These are phyloP conservation scores for Acidiella bohemica DNA, from an alignment of 495 filamentous ascomycete species.

Conservation along the genomic window DNA sequence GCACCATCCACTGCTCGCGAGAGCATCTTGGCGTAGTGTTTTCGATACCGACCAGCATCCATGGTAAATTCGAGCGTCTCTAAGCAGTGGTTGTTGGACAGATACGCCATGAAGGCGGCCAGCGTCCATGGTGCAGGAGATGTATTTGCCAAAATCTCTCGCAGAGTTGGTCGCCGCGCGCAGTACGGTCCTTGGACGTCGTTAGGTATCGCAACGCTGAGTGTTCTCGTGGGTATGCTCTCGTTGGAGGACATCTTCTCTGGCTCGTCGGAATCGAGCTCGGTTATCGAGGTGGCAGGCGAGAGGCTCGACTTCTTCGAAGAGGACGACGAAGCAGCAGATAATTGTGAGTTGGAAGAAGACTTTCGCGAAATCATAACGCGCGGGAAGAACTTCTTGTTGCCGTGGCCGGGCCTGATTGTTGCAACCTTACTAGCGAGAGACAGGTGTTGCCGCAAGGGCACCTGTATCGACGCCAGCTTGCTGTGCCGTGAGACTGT, in stretches of 20 bases:
- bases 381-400: constrained; percentile 9
- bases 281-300: constrained; percentile 5
- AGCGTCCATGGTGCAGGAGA: constrained; percentile 87
- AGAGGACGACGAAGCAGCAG: constrained; percentile 14
- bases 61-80: constrained; percentile 96
- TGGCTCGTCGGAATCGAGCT: constrained; percentile 36
- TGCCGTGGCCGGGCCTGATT: neutral
- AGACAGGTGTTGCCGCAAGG: constrained; percentile 17
- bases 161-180: constrained; percentile 64
- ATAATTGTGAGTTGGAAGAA: constrained; percentile 14
- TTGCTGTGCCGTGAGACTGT: constrained; percentile 12
- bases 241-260: constrained; percentile 42
- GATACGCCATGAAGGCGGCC: constrained; percentile 88
- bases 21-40: constrained; percentile 51
- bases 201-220: constrained; percentile 46
- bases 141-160: constrained; percentile 76
- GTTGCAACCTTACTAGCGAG: constrained; percentile 8
- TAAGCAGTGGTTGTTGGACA: constrained; percentile 94
- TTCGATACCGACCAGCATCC: constrained; percentile 81
- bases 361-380: constrained; percentile 20
- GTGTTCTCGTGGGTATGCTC: constrained; percentile 39
- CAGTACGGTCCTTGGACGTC: constrained; percentile 43
- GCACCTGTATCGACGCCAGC: constrained; percentile 18
- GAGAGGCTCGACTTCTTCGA: constrained; percentile 7
- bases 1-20: constrained; percentile 31